Conservation (phyloP, 1,284 basidiomycete species). For the Tilletiaria anomala region DNA sequence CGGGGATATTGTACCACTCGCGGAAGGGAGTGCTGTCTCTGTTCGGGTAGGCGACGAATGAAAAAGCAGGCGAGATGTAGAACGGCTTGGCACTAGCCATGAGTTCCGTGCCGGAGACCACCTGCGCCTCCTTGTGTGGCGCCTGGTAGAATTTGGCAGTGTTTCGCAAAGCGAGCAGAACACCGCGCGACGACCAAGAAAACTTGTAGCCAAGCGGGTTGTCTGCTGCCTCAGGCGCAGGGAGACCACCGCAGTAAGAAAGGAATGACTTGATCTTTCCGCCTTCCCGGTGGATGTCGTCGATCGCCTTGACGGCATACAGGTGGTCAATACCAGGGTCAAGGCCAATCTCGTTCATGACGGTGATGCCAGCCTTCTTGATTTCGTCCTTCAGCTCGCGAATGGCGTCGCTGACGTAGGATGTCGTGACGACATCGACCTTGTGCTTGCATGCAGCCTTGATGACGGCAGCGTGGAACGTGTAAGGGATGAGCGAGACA, state of each 20-base stretch:
- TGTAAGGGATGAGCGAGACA: slow-evolving; percentile 93
- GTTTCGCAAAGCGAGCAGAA: slow-evolving; percentile 87
- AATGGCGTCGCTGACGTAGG: slow-evolving; percentile 87
- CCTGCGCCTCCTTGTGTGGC: slow-evolving; percentile 19
- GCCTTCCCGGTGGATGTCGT: slow-evolving; percentile 80
- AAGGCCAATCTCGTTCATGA: slow-evolving; percentile 96
- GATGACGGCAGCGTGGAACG: slow-evolving; percentile 77
- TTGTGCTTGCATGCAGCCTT: slow-evolving; percentile 88
- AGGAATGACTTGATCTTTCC: slow-evolving; percentile 83
- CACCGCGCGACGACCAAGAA: slow-evolving; percentile 94
- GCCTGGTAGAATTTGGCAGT: slow-evolving; percentile 55
- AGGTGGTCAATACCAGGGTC: slow-evolving; percentile 95
- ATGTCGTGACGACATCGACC: slow-evolving; percentile 90
- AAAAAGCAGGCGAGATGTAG: slow-evolving; percentile 87
- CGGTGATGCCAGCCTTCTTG: slow-evolving; percentile 77
- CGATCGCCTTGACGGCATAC: slow-evolving; percentile 92
- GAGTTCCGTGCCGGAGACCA: slow-evolving; percentile 31
- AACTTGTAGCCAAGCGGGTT: slow-evolving; percentile 99
- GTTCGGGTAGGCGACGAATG: slow-evolving; percentile 95
- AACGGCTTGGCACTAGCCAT: slow-evolving; percentile 61
- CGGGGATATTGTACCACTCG: slow-evolving; percentile 72
- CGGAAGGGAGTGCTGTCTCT: slow-evolving; percentile 82
- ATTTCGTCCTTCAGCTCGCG: slow-evolving; percentile 68
- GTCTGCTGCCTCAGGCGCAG: slow-evolving; percentile 72
- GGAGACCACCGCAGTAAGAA: slow-evolving; percentile 92